Evolutionary conservation across 306 rosid species (phyloP), one percentile per base, ranked within the genome.

Genomic region (Prunus salicina): DNA sequence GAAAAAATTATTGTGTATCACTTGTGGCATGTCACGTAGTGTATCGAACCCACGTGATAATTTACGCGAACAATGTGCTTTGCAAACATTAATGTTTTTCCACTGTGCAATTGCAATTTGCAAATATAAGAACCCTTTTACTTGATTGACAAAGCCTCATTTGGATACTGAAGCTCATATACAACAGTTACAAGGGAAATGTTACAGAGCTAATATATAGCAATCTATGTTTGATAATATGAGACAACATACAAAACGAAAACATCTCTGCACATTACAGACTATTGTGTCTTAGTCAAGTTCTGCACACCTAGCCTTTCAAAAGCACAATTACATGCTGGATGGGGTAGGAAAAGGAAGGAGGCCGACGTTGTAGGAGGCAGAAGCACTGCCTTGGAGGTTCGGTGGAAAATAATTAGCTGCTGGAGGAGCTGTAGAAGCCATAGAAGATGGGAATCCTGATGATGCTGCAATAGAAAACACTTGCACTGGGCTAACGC

Each of bases 381-480:
- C 81, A 77, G 47, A 5, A 2, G 9, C 12, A 27, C 32, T 77
- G 78, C 45, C 63, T 63, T 82, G 85, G 34, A 58, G 67, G 67
- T 67, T 79, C 6, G 32, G 24, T 12, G 50, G 72, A 19, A 56
- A 75, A 16, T 45, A 63, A 46, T 71, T 43, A 45, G 71, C 46
- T 13, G 85, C 62, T 22, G 65, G 75, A 56, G 86, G 67, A 34
- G 69, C 25, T 22, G 56, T 46, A 69, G 75, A 51, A 45, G 75
- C 20, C 50, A 27, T 65, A 67, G 84, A 45, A 78, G 87, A 78
- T 72, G 89, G 81, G 91, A 88, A 88, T 88, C 91, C 89, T 85
- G 91, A 88, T 88, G 91, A 88, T 88, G 91, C 91, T 85, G 91
- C 91, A 81, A 50, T 43, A 51, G 89, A 80, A 78, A 77, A 82